phyloP scores from a whole-genome alignment of 371 early-diverging fungal species.

The Saksenaea oblongispora region DNA sequence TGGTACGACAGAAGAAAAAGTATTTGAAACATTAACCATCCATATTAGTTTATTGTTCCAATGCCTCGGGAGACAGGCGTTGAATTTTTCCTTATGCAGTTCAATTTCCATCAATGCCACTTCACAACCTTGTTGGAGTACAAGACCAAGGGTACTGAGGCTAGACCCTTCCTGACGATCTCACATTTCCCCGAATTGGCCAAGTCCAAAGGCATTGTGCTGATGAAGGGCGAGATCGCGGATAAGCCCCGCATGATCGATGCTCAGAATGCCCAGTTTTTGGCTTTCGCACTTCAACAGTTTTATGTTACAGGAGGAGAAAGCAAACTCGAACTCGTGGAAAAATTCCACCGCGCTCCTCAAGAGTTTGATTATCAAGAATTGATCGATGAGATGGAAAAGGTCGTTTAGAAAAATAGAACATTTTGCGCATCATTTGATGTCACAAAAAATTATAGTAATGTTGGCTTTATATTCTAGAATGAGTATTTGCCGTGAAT shows the following conservation, averaged over 20 bases:
- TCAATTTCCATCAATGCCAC: slow-evolving; percentile 78
- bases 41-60: slow-evolving; percentile 80
- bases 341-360: slow-evolving; percentile 79
- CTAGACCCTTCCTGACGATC: slow-evolving; percentile 83
- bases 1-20: slow-evolving; percentile 52
- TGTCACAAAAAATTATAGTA: too few relatives aligned
- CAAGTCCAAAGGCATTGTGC: slow-evolving; percentile 78
- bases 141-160: slow-evolving; percentile 78
- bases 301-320: slow-evolving; percentile 86
- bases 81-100: slow-evolving; percentile 88
- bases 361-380: slow-evolving; percentile 75
- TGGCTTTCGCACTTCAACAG: slow-evolving; percentile 83
- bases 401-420: slow-evolving; percentile 41
- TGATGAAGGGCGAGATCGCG: slow-evolving; percentile 88
- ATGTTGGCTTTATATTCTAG: too few relatives aligned
- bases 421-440: too few relatives aligned
- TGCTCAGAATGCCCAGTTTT: slow-evolving; percentile 77
- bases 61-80: slow-evolving; percentile 82
- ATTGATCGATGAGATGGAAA: slow-evolving; percentile 68
- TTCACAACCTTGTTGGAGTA: slow-evolving; percentile 92
- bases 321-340: slow-evolving; percentile 67
- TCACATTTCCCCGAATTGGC: slow-evolving; percentile 88
- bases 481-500: too few relatives aligned
- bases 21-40: not conserved
- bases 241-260: slow-evolving; percentile 59